phyloP scores from a whole-genome alignment of 257 asterid species.

The Dorcoceras hygrometricum region DNA sequence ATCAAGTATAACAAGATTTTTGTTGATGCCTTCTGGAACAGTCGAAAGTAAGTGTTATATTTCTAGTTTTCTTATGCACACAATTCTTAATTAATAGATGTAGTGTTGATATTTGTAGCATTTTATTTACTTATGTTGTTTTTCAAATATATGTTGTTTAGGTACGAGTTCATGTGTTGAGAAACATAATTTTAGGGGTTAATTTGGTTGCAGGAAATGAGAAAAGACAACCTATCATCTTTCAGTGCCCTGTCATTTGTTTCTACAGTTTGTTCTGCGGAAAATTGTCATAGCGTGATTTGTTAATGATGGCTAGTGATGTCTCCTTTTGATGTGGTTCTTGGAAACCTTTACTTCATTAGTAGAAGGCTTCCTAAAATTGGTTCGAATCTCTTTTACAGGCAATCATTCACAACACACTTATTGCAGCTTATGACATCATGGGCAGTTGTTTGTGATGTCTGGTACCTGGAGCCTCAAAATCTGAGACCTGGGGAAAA shows the following conservation, averaged over 20 bases:
- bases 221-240: background rate
- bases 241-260: background rate
- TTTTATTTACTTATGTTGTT: background rate
- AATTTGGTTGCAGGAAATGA: background rate
- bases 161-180: background rate
- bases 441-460: conserved; percentile 99
- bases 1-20: conserved; percentile 95
- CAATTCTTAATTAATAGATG: background rate
- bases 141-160: background rate
- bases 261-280: background rate
- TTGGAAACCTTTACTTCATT: background rate
- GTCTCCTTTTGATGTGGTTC: background rate
- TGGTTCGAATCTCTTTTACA: conserved; percentile 32
- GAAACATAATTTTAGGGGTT: background rate
- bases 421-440: conserved; percentile 98
- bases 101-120: background rate
- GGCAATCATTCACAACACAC: conserved; percentile 92
- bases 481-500: conserved; percentile 85
- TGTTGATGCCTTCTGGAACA: conserved; percentile 99
- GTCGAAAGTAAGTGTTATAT: conserved; percentile 55
- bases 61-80: background rate
- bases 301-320: background rate
- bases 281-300: background rate
- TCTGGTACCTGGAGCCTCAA: conserved; percentile 98
- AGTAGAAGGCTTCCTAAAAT: background rate